Evolutionary conservation across 805 yeast species (phyloP).

Genomic region (Saccharomycopsis babjevae): DNA sequence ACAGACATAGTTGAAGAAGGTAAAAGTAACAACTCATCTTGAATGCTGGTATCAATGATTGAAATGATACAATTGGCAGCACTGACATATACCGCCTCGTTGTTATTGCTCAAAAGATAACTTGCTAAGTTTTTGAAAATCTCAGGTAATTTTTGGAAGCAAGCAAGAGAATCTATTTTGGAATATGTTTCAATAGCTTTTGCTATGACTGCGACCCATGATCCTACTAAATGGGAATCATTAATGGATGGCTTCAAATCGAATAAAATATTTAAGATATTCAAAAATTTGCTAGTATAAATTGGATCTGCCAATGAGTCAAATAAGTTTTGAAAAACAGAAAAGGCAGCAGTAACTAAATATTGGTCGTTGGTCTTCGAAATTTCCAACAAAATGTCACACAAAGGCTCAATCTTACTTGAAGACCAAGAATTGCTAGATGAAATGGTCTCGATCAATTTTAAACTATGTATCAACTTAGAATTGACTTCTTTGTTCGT

Average conservation of each 20-base stretch:
- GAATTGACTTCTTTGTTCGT: slow-evolving; percentile 22
- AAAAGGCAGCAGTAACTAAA: slow-evolving; percentile 71
- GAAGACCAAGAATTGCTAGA: slow-evolving; percentile 78
- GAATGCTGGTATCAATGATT: slow-evolving; percentile 54
- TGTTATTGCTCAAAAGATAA: slow-evolving; percentile 56
- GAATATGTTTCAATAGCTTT: slow-evolving; percentile 59
- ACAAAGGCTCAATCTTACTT: slow-evolving; percentile 53
- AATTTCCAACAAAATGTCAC: slow-evolving; percentile 65
- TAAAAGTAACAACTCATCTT: slow-evolving; percentile 45
- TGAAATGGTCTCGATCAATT: slow-evolving; percentile 62
- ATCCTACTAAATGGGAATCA: slow-evolving; percentile 79
- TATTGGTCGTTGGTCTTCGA: slow-evolving; percentile 79
- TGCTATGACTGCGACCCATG: slow-evolving; percentile 93
- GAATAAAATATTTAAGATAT: slow-evolving; percentile 59
- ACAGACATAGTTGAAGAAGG: slow-evolving; percentile 29
- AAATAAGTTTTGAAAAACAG: slow-evolving; percentile 75
- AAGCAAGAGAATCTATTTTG: slow-evolving; percentile 38
- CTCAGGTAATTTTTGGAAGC: slow-evolving; percentile 46
- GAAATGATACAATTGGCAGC: slow-evolving; percentile 86
- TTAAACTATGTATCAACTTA: slow-evolving; percentile 63
- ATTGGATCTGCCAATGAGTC: slow-evolving; percentile 49
- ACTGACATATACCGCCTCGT: slow-evolving; percentile 53
- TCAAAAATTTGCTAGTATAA: slow-evolving; percentile 53
- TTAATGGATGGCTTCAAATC: slow-evolving; percentile 72
- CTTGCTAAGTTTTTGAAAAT: slow-evolving; percentile 45